These are phyloP conservation scores for Arachnomyces sp. DNA, from an alignment of 2,329 filamentous ascomycete genomes.

Conservation along the genomic window DNA sequence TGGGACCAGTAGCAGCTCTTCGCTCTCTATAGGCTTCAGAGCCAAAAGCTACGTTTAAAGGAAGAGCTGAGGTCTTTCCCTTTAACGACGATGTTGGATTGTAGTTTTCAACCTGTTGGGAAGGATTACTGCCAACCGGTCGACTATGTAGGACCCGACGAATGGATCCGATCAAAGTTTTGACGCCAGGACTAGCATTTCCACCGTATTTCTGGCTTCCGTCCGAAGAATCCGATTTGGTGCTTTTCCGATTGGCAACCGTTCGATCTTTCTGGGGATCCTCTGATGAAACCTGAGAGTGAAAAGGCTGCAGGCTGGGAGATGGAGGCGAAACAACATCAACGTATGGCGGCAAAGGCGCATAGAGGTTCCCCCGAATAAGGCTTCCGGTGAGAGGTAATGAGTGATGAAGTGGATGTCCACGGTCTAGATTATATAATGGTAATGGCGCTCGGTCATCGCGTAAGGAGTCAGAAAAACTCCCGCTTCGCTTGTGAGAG, in stretches of 20 bases:
- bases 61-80: conserved; percentile 35
- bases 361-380: conserved; percentile 76
- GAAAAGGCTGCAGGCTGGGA: conserved; percentile 28
- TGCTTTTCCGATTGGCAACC: background rate
- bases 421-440: conserved; percentile 36
- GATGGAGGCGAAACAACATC: conserved; percentile 53
- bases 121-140: conserved; percentile 20
- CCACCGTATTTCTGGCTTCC: conserved; percentile 16
- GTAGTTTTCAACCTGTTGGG: conserved; percentile 28
- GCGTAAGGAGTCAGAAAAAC: conserved; percentile 75
- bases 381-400: conserved; percentile 71
- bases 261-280: conserved; percentile 19
- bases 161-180: conserved; percentile 77
- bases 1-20: conserved; percentile 26
- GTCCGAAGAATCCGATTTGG: conserved; percentile 18
- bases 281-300: conserved; percentile 16
- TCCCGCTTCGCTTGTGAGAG: conserved; percentile 72
- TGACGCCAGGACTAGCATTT: conserved; percentile 59
- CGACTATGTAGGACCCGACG: conserved; percentile 68
- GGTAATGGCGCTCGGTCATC: conserved; percentile 54
- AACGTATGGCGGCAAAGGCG: conserved; percentile 75
- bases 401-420: conserved; percentile 47
- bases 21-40: conserved; percentile 37
- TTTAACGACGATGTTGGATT: conserved; percentile 26
- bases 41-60: conserved; percentile 38